phyloP scores from a whole-genome alignment of 352 stramenopile genomes.

The Phytophthora parvispora region DNA sequence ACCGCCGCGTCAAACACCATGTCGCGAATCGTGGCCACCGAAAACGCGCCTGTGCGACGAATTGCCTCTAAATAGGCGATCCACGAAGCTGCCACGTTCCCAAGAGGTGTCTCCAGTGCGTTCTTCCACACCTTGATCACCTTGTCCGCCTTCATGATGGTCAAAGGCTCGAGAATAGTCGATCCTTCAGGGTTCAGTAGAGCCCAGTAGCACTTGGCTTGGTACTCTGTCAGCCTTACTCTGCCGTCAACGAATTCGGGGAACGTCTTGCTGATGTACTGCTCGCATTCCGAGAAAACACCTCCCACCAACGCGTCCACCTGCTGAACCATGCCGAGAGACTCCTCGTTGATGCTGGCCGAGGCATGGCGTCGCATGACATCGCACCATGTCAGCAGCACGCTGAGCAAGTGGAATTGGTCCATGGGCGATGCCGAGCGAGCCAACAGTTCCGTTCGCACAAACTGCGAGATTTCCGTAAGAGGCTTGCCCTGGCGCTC shows the following conservation, averaged over 20 bases:
- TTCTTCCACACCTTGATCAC: slow-evolving; percentile 49
- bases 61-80: slow-evolving; percentile 58
- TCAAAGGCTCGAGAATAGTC: neutral
- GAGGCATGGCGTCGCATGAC: slow-evolving; percentile 35
- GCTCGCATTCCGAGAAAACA: slow-evolving; percentile 43
- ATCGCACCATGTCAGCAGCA: slow-evolving; percentile 66
- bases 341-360: slow-evolving; percentile 9
- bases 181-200: slow-evolving; percentile 24
- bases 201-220: slow-evolving; percentile 54
- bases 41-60: slow-evolving; percentile 30
- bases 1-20: slow-evolving; percentile 55
- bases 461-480: slow-evolving; percentile 28
- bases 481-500: slow-evolving; percentile 28
- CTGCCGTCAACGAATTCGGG: slow-evolving; percentile 40
- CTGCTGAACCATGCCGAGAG: slow-evolving; percentile 9
- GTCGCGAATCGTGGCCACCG: slow-evolving; percentile 28
- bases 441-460: slow-evolving; percentile 40
- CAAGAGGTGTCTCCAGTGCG: slow-evolving; percentile 21
- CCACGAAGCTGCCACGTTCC: slow-evolving; percentile 48
- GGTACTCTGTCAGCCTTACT: slow-evolving; percentile 54
- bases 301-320: slow-evolving; percentile 32
- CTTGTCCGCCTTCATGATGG: slow-evolving; percentile 20
- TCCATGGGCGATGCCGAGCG: slow-evolving; percentile 61
- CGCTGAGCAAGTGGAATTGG: slow-evolving; percentile 54
- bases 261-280: slow-evolving; percentile 48